These are phyloP conservation scores for Metarhizium rileyi DNA, from an alignment of 2,329 filamentous ascomycete species.

Conservation along the genomic window DNA sequence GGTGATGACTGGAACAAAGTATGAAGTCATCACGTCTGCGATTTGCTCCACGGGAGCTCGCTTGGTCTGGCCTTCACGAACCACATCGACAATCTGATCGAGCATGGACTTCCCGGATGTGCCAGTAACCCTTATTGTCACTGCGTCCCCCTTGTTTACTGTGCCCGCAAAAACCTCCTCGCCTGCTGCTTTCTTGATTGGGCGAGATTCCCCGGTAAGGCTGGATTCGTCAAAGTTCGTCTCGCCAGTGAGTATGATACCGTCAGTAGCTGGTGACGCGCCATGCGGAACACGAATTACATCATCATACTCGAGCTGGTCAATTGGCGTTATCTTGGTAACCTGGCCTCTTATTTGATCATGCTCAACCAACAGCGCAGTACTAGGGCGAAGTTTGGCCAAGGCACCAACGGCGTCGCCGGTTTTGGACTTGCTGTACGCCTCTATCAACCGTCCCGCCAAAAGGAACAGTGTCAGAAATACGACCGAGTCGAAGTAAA, in stretches of 20 bases:
- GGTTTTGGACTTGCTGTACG: slow-evolving; percentile 84
- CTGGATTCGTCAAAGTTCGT: slow-evolving; percentile 82
- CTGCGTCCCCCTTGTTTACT: slow-evolving; percentile 56
- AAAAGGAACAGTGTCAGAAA: slow-evolving; percentile 86
- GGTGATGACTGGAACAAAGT: slow-evolving; percentile 67
- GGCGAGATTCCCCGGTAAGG: slow-evolving; percentile 68
- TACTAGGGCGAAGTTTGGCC: slow-evolving; percentile 65
- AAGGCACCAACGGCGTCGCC: slow-evolving; percentile 77
- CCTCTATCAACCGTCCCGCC: slow-evolving; percentile 63
- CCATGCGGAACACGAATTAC: slow-evolving; percentile 68
- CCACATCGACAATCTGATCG: slow-evolving; percentile 67
- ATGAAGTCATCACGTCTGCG: slow-evolving; percentile 62
- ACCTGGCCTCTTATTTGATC: slow-evolving; percentile 23
- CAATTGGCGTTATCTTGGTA: slow-evolving; percentile 42
- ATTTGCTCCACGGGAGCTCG: slow-evolving; percentile 67
- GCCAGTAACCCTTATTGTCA: slow-evolving; percentile 55
- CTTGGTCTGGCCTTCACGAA: slow-evolving; percentile 67
- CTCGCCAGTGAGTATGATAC: slow-evolving; percentile 51
- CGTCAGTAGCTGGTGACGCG: slow-evolving; percentile 77
- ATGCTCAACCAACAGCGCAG: slow-evolving; percentile 58
- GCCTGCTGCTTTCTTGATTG: slow-evolving; percentile 51
- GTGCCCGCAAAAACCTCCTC: slow-evolving; percentile 65
- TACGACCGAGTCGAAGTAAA: slow-evolving; percentile 89
- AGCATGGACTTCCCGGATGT: slow-evolving; percentile 63
- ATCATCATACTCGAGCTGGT: slow-evolving; percentile 67